These are phyloP conservation scores for Dendrothele bispora DNA, from an alignment of 768 basidiomycete genomes.

Conservation along the genomic window DNA sequence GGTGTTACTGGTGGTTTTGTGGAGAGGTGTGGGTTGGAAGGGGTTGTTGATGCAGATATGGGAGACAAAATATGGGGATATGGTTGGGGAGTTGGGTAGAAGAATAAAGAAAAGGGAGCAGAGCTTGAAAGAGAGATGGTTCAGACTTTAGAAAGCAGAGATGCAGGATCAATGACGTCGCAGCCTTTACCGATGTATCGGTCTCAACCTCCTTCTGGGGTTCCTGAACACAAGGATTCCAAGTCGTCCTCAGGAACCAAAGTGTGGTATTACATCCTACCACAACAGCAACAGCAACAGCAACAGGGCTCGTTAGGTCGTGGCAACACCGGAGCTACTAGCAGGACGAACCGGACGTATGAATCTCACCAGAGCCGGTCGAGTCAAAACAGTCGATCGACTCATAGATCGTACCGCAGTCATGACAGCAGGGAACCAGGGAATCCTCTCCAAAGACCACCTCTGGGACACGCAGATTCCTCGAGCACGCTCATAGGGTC, in stretches of 20 bases:
- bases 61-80: slow-evolving; percentile 63
- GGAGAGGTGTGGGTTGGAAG: slow-evolving; percentile 35
- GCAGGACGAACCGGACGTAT: slow-evolving; percentile 15
- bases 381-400: slow-evolving; percentile 13
- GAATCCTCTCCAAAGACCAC: slow-evolving; percentile 30
- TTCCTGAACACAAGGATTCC: slow-evolving; percentile 36
- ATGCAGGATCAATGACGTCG: neutral
- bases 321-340: neutral
- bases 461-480: slow-evolving; percentile 56
- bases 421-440: slow-evolving; percentile 15
- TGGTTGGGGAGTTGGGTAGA: slow-evolving; percentile 67
- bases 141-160: no score
- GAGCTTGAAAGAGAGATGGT: slow-evolving; percentile 29
- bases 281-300: slow-evolving; percentile 28
- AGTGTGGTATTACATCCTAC: slow-evolving; percentile 29
- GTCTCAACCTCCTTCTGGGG: slow-evolving; percentile 36
- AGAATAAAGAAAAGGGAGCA: slow-evolving; percentile 42
- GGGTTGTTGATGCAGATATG: no score
- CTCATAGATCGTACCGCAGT: slow-evolving; percentile 10
- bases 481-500: slow-evolving; percentile 75
- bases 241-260: slow-evolving; percentile 38
- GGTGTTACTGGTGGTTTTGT: slow-evolving; percentile 36
- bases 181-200: slow-evolving; percentile 26
- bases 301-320: slow-evolving; percentile 9
- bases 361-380: slow-evolving; percentile 11